Evolutionary conservation across 2,329 filamentous ascomycete genomes (phyloP).

Genomic region (Neofusicoccum ribis): DNA sequence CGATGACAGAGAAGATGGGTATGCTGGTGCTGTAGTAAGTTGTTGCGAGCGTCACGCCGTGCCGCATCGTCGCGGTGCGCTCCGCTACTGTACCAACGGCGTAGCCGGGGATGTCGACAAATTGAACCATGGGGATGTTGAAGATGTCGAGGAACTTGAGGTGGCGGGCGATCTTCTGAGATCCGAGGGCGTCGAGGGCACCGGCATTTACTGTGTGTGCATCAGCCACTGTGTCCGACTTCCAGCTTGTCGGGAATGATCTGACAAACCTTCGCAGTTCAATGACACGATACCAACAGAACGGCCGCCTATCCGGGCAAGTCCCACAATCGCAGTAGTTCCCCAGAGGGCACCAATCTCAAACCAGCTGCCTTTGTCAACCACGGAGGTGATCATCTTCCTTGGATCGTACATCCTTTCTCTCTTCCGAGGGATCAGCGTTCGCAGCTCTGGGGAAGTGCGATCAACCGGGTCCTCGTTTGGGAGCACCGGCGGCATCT

Average conservation of each 20-base stretch:
- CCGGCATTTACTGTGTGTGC: slow-evolving; percentile 53
- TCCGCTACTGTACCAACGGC: slow-evolving; percentile 65
- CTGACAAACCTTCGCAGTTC: slow-evolving; percentile 54
- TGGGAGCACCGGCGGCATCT: slow-evolving; percentile 53
- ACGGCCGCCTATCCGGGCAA: slow-evolving; percentile 58
- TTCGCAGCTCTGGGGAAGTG: slow-evolving; percentile 51
- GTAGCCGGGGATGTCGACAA: slow-evolving; percentile 62
- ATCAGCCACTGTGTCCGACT: not conserved
- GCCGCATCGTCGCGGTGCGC: slow-evolving; percentile 63
- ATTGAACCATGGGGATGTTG: slow-evolving; percentile 64
- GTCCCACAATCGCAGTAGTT: slow-evolving; percentile 60
- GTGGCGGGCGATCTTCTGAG: slow-evolving; percentile 61
- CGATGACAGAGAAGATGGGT: slow-evolving; percentile 64
- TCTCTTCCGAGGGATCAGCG: slow-evolving; percentile 58
- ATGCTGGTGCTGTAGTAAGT: slow-evolving; percentile 64
- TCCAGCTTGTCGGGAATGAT: not conserved
- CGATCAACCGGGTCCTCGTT: slow-evolving; percentile 52
- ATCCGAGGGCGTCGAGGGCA: slow-evolving; percentile 61
- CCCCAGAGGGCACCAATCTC: slow-evolving; percentile 66
- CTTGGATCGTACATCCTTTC: slow-evolving; percentile 62
- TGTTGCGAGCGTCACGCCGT: slow-evolving; percentile 61
- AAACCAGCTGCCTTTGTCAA: slow-evolving; percentile 60
- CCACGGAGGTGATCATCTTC: slow-evolving; percentile 57
- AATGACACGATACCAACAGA: slow-evolving; percentile 61
- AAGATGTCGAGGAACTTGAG: slow-evolving; percentile 66